Base-by-base conservation (phyloP, 1,139 yeast species). In the Insectozyma bohioensis region DNA sequence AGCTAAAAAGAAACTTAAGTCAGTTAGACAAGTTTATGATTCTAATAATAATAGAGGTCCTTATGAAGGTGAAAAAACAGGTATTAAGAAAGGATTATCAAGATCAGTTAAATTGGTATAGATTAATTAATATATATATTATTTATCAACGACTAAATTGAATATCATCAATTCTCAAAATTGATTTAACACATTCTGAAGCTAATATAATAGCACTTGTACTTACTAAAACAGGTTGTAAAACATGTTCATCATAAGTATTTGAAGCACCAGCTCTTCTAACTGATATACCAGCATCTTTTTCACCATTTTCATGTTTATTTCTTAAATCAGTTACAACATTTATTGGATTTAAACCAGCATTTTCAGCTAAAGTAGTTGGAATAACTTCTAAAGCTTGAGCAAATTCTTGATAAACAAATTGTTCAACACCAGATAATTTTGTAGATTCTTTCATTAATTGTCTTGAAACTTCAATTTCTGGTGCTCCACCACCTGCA, bases 401-500 rank as follows among this genome's bases (percentile, higher is more conserved):
- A 13, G 98, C 97, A 65, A 87, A 92, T 61, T 90, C 98, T 55
- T 83, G 85, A 80, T 90, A 92, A 49, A 95, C 94, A 50, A 88
- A 82, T 35, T 95, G 94, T 59, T 92, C 97, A 6, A 90, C 88
- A 30, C 99, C 98, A 13, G 87, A 75, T 45, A 86, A 69, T 29
- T 78, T 67, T 42, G 83, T 76, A 13, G 96, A 74, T 61, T 90
- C 97, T 51, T 79, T 81, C 59, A 78, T 71, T 48, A 92, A 66
- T 16, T 79, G 78, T 51, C 95, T 79, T 5, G 97, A 82, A 11
- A 90, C 84, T 66, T 92, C 98, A 48, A 92, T 80, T 65, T 92
- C 99, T 30, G 98, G 96, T 5, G 98, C 97, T 48, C 98, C 98
- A 46, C 99, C 98, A 50, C 99, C 99, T 10, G 97, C 97, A 63